These are phyloP conservation scores for Fusarium buxicola DNA, from an alignment of 2,329 filamentous ascomycete species.

Conservation along the genomic window DNA sequence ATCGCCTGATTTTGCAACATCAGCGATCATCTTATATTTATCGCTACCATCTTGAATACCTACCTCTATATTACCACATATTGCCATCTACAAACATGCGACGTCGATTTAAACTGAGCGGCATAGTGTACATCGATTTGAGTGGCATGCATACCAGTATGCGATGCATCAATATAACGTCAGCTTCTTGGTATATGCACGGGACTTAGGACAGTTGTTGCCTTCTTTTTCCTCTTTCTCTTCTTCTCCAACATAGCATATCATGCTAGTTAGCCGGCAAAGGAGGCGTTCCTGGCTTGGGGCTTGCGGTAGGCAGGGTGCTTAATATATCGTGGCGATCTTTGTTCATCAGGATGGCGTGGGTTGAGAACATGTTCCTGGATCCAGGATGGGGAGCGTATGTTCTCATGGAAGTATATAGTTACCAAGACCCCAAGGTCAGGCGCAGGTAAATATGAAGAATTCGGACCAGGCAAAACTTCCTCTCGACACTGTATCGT, in stretches of 20 bases:
- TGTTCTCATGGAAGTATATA: too few species aligned
- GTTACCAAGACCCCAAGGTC: too few species aligned
- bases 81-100: conserved; percentile 7
- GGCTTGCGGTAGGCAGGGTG: conserved; percentile 5
- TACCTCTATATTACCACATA: conserved; percentile 14
- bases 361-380: too few species aligned
- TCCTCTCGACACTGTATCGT: too few species aligned
- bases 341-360: too few species aligned
- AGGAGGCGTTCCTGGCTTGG: conserved; percentile 32
- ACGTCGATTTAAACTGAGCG: conserved; percentile 1
- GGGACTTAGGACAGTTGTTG: conserved; percentile 4
- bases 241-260: conserved; percentile 22
- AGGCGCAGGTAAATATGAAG: too few species aligned
- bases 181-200: conserved; percentile 1
- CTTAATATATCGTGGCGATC: conserved; percentile 7
- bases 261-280: conserved; percentile 24
- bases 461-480: too few species aligned
- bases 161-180: background rate
- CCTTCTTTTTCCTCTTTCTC: too few species aligned
- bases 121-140: conserved; percentile 11
- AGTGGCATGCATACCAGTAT: background rate
- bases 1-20: conserved; percentile 38
- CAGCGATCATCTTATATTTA: conserved; percentile 15
- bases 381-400: too few species aligned
- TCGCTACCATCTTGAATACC: conserved; percentile 17